Percentiles rank a stretch among this genome's conserved stretches.
phyloP scores from a whole-genome alignment of 495 filamentous ascomycete species.

The Penicillium roqueforti region DNA sequence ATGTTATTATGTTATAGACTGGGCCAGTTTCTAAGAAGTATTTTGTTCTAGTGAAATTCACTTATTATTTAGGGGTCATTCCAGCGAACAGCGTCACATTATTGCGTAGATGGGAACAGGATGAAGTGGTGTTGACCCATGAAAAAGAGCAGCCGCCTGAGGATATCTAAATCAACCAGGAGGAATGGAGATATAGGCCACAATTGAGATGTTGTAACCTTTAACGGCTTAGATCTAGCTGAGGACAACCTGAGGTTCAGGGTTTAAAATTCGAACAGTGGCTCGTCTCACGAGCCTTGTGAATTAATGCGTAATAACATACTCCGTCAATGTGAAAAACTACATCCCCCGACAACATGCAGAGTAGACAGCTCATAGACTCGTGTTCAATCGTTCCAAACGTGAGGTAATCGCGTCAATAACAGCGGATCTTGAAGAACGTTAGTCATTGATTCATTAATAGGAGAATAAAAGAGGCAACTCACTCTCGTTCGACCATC shows the following conservation, averaged over 20 bases:
- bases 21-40: not conserved
- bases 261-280: not conserved
- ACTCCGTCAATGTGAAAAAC: not conserved
- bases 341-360: not conserved
- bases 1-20: not conserved
- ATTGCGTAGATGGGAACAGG: not conserved
- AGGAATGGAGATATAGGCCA: not conserved
- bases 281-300: not conserved
- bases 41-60: not conserved
- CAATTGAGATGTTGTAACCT: not conserved
- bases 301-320: not conserved
- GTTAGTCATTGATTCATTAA: slow-evolving; percentile 9
- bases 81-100: not conserved
- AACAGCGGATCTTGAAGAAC: slow-evolving; percentile 30
- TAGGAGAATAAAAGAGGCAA: slow-evolving; percentile 1
- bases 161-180: not conserved
- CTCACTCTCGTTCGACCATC: slow-evolving; percentile 65
- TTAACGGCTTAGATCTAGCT: not conserved
- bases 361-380: slow-evolving; percentile 13
- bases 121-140: not conserved
- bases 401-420: slow-evolving; percentile 40
- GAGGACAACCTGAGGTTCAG: not conserved
- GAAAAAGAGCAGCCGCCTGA: not conserved
- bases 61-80: not conserved
- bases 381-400: slow-evolving; percentile 38